Evolutionary conservation across 768 basidiomycete genomes (phyloP).

Genomic region (Chiua virens): DNA sequence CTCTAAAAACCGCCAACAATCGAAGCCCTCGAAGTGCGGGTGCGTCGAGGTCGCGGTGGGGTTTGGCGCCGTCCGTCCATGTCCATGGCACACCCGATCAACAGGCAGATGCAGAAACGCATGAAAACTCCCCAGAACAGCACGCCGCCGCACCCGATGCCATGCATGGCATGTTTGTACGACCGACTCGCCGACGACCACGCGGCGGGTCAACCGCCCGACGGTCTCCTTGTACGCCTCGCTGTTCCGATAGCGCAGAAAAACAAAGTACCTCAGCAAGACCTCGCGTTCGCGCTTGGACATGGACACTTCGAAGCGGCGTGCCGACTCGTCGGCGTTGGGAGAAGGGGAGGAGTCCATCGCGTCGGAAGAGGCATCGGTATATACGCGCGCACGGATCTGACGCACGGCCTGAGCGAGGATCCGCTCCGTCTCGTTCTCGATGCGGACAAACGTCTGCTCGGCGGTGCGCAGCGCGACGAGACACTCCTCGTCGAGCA

Average conservation of each 20-base stretch:
- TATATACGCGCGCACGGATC: constrained; percentile 16
- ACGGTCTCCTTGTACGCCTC: constrained; percentile 44
- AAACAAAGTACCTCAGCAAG: constrained; percentile 52
- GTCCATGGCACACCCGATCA: no score
- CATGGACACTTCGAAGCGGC: constrained; percentile 21
- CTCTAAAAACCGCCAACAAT: constrained; percentile 49
- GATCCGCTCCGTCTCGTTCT: constrained; percentile 41
- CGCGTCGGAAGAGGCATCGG: not conserved
- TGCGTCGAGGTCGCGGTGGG: not conserved
- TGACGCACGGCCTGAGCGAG: constrained; percentile 36
- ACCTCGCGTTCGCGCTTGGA: constrained; percentile 32
- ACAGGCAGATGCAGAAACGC: constrained; percentile 24
- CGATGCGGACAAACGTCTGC: constrained; percentile 42
- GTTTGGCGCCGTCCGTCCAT: no score
- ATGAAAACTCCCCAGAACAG: constrained; percentile 27
- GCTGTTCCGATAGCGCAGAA: constrained; percentile 60
- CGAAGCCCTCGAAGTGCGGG: constrained; percentile 23
- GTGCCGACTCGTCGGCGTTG: not conserved
- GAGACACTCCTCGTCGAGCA: constrained; percentile 36
- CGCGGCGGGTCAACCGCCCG: constrained; percentile 22
- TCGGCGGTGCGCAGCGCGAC: constrained; percentile 43
- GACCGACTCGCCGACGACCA: constrained; percentile 22
- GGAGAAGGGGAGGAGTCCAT: no score
- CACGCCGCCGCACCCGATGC: constrained; percentile 30
- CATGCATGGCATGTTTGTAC: constrained; percentile 20